Conservation (phyloP, 192 early-diverging fungal species). For the Phlyctochytrium arcticum region DNA sequence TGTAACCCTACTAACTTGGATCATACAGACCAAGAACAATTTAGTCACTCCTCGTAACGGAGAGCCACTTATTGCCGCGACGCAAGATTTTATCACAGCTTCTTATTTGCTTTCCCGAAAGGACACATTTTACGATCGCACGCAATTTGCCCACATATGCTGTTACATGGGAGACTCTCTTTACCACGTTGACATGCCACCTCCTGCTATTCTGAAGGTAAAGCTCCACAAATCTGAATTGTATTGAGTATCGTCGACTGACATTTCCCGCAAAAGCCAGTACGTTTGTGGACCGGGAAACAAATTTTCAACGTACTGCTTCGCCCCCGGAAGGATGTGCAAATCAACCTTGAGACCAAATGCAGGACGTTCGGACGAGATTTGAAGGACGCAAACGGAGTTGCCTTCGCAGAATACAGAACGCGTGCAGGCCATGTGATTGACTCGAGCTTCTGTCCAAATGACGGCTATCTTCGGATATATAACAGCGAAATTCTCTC, state of each 20-base stretch:
- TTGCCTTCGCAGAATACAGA: conserved; percentile 48
- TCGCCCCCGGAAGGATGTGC: conserved; percentile 64
- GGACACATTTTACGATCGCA: conserved; percentile 92
- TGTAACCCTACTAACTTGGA: no score
- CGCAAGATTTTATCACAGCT: conserved; percentile 99
- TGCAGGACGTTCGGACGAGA: conserved; percentile 55
- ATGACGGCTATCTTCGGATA: conserved; percentile 87
- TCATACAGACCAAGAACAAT: conserved; percentile 73
- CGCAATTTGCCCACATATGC: conserved; percentile 88
- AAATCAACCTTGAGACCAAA: conserved; percentile 88
- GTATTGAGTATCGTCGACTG: conserved; percentile 2
- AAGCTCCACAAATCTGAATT: background rate
- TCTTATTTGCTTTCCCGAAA: conserved; percentile 90
- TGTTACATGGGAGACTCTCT: conserved; percentile 87
- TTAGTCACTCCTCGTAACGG: conserved; percentile 98
- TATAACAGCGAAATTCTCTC: conserved; percentile 93
- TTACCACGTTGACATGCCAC: conserved; percentile 84
- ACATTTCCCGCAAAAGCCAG: conserved; percentile 47
- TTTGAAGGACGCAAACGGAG: conserved; percentile 42
- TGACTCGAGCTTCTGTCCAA: conserved; percentile 65
- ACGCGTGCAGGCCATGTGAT: conserved; percentile 18
- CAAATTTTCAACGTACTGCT: conserved; percentile 89
- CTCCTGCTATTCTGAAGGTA: conserved; percentile 82
- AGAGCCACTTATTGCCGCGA: conserved; percentile 96
- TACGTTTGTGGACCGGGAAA: conserved; percentile 93